A percentile compares a stretch with the other conserved stretches of the same genome.
Conservation (phyloP, 768 basidiomycete genomes). For the Collybia nuda region DNA sequence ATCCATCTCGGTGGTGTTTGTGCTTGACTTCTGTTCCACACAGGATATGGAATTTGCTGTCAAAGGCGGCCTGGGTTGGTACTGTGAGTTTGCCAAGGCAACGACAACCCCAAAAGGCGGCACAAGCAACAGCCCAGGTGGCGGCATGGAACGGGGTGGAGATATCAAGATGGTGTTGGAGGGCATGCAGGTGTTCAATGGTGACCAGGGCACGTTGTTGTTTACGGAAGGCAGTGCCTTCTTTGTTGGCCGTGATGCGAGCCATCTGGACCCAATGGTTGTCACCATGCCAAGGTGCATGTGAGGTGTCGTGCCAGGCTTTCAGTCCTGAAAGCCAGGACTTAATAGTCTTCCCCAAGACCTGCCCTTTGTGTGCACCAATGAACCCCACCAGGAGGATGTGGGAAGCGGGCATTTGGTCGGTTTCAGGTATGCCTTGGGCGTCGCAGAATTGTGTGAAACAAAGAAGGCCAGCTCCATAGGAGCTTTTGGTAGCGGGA, state of each 20-base stretch:
- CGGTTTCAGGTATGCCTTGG: conserved; percentile 20
- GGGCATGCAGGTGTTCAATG: conserved; percentile 25
- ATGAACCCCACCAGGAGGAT: conserved; percentile 28
- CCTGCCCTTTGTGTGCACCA: conserved; percentile 9
- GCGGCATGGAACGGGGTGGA: conserved; percentile 27
- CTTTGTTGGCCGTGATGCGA: conserved; percentile 8
- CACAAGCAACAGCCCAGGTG: conserved; percentile 30
- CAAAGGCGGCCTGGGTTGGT: not conserved
- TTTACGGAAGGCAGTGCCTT: not conserved
- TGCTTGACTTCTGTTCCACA: not conserved
- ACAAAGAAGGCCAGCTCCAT: conserved; percentile 31
- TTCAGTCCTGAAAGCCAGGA: conserved; percentile 34
- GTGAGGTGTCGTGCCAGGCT: conserved; percentile 34
- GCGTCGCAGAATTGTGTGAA: conserved; percentile 36
- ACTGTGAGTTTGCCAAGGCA: conserved; percentile 28
- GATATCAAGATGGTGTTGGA: conserved; percentile 21
- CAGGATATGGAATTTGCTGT: conserved; percentile 11
- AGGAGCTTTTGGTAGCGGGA: conserved; percentile 10
- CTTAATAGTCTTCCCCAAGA: conserved; percentile 23
- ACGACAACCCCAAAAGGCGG: conserved; percentile 34
- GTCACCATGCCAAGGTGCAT: conserved; percentile 35
- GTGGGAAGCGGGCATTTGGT: conserved; percentile 30
- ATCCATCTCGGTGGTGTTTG: not conserved
- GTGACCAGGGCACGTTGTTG: conserved; percentile 26
- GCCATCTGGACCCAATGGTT: conserved; percentile 22